phyloP scores from a whole-genome alignment of 352 stramenopile species.

The Pythium folliculosum region DNA sequence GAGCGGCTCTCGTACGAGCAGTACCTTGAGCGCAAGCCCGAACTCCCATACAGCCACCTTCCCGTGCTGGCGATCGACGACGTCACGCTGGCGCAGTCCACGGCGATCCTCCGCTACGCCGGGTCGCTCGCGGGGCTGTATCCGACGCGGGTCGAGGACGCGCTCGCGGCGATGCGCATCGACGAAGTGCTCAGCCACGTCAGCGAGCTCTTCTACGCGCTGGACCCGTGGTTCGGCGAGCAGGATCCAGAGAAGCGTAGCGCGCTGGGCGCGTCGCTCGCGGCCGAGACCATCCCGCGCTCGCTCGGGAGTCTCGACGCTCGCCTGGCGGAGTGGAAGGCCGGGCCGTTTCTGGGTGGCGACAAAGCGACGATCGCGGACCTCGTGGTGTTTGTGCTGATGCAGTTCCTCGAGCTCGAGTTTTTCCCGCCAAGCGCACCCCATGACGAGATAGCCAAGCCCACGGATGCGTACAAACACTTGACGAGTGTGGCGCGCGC shows the following conservation, averaged over 20 bases:
- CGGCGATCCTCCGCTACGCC: slow-evolving; percentile 33
- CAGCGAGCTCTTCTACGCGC: not conserved
- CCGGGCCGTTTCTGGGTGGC: not conserved
- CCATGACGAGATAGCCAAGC: not conserved
- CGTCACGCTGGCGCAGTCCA: slow-evolving; percentile 20
- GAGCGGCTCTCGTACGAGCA: slow-evolving; percentile 26
- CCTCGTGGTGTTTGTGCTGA: not conserved
- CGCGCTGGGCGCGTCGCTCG: not conserved
- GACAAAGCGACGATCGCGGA: not conserved
- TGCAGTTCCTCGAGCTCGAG: not conserved
- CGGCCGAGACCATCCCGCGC: not conserved
- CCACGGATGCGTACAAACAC: not conserved
- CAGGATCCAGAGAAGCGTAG: not conserved
- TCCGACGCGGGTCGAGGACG: slow-evolving; percentile 9
- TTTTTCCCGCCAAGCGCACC: not conserved
- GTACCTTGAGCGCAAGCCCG: slow-evolving; percentile 29
- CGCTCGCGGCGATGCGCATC: not conserved
- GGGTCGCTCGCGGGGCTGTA: slow-evolving; percentile 32
- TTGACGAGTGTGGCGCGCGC: not conserved
- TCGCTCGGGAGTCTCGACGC: not conserved
- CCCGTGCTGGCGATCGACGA: slow-evolving; percentile 30
- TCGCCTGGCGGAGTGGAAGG: not conserved
- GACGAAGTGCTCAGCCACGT: slow-evolving; percentile 15
- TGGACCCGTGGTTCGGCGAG: not conserved
- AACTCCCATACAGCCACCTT: slow-evolving; percentile 32